Evolutionary conservation across 2,329 filamentous ascomycete genomes (phyloP).

Genomic region (Ophiostoma novo-ulmi): DNA sequence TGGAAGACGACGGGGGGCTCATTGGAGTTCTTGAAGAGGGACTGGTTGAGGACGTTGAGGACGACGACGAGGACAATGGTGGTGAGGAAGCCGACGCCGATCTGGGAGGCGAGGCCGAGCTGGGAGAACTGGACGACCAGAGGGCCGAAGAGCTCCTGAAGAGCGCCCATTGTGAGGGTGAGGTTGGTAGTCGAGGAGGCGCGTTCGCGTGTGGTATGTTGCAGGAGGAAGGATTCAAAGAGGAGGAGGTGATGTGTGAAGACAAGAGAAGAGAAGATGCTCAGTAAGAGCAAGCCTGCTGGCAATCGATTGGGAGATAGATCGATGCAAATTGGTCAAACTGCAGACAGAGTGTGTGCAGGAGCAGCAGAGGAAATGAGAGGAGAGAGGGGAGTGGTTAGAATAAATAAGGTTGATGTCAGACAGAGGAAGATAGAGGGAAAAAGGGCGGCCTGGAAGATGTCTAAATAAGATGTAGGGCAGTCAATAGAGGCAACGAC

Average conservation of each 20-base stretch:
- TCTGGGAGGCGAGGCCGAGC: constrained; percentile 46
- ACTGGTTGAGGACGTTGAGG: constrained; percentile 73
- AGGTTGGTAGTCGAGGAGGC: not conserved
- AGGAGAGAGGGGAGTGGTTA: constrained; percentile 6
- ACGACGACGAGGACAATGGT: constrained; percentile 56
- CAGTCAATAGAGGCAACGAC: not conserved
- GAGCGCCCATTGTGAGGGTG: constrained; percentile 46
- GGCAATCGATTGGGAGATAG: constrained; percentile 18
- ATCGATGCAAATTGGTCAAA: constrained; percentile 22
- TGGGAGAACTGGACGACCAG: constrained; percentile 47
- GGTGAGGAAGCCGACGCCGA: constrained; percentile 40
- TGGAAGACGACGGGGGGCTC: constrained; percentile 78
- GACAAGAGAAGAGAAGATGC: constrained; percentile 9
- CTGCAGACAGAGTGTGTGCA: not conserved
- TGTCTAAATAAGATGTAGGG: not conserved
- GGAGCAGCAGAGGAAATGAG: not conserved
- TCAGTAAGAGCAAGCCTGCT: not conserved
- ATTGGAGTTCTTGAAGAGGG: constrained; percentile 75
- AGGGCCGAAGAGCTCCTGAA: constrained; percentile 49
- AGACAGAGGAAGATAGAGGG: not conserved
- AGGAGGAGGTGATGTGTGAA: not conserved
- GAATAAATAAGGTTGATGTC: not conserved
- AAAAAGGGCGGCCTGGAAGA: not conserved
- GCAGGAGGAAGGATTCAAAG: not conserved
- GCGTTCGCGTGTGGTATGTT: not conserved